A percentile compares a stretch with the other conserved stretches of the same genome.
Conservation (phyloP, 1,284 basidiomycete species). For the Sphagnurus paluster region DNA sequence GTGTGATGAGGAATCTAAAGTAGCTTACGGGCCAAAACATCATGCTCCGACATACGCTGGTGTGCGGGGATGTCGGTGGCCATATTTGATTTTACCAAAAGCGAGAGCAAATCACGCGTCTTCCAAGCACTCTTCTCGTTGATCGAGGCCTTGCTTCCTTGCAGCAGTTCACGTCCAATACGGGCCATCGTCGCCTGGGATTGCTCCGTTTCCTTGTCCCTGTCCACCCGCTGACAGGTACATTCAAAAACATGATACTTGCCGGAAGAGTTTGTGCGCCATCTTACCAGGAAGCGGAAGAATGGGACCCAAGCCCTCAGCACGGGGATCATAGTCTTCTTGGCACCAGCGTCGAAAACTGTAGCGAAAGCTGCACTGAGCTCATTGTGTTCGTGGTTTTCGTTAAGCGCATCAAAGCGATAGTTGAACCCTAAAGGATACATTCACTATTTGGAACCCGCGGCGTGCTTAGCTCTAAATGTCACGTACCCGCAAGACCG, state of each 20-base stretch:
- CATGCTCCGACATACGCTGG: constrained; percentile 69
- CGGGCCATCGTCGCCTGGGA: constrained; percentile 34
- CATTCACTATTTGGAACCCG: too few relatives aligned
- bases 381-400: constrained; percentile 38
- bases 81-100: constrained; percentile 66
- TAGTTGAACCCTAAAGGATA: constrained; percentile 64
- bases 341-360: neutral
- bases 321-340: neutral
- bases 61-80: constrained; percentile 53
- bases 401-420: constrained; percentile 54
- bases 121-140: constrained; percentile 27
- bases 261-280: too few relatives aligned
- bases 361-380: constrained; percentile 29
- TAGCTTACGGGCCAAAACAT: constrained; percentile 71
- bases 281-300: constrained; percentile 37
- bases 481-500: constrained; percentile 53
- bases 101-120: constrained; percentile 51
- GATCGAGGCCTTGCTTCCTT: constrained; percentile 41
- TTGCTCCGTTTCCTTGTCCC: constrained; percentile 25
- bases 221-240: constrained; percentile 26
- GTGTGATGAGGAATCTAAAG: neutral
- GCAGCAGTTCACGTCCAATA: constrained; percentile 48
- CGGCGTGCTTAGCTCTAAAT: neutral
- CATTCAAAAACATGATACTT: too few relatives aligned
- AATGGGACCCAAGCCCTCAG: neutral